Conservation (phyloP, 2,329 filamentous ascomycete species). For the Monascus ruber region DNA sequence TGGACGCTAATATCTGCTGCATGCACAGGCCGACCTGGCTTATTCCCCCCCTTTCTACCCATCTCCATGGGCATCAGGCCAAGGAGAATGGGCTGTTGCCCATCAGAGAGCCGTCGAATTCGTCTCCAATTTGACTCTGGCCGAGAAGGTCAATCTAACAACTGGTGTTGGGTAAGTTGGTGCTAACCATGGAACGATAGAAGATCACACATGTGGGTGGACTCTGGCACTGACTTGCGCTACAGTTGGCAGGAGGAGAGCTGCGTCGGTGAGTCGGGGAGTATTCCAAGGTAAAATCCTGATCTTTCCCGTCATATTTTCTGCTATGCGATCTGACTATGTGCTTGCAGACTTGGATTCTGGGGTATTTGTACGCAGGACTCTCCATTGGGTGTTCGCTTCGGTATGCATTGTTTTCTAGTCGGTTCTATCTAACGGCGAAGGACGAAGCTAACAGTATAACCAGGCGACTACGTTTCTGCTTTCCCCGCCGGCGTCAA, state of each 20-base stretch:
- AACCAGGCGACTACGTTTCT: conserved; percentile 60
- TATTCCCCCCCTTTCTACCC: conserved; percentile 62
- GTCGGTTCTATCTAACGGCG: neutral
- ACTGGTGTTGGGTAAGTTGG: conserved; percentile 67
- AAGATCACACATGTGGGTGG: conserved; percentile 1
- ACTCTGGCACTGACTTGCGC: conserved; percentile 5
- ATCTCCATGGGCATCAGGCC: conserved; percentile 72
- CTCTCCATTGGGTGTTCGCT: conserved; percentile 67
- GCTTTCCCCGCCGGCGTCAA: conserved; percentile 72
- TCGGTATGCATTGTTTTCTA: conserved; percentile 32
- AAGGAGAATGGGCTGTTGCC: conserved; percentile 63
- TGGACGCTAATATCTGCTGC: neutral
- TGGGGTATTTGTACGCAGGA: conserved; percentile 77
- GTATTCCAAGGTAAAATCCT: conserved; percentile 28
- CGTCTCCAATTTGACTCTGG: conserved; percentile 68
- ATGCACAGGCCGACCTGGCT: conserved; percentile 11
- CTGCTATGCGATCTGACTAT: conserved; percentile 4
- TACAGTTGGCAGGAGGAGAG: conserved; percentile 54
- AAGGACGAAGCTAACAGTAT: too few relatives aligned
- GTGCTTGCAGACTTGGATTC: conserved; percentile 38
- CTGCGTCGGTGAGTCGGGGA: conserved; percentile 62
- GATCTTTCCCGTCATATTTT: conserved; percentile 4
- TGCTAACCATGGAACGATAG: neutral
- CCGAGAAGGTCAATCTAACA: conserved; percentile 90
- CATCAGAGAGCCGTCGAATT: conserved; percentile 66